These are phyloP conservation scores for Nepenthes mirabilis DNA, from an alignment of 148 eudicot species.

Conservation along the genomic window DNA sequence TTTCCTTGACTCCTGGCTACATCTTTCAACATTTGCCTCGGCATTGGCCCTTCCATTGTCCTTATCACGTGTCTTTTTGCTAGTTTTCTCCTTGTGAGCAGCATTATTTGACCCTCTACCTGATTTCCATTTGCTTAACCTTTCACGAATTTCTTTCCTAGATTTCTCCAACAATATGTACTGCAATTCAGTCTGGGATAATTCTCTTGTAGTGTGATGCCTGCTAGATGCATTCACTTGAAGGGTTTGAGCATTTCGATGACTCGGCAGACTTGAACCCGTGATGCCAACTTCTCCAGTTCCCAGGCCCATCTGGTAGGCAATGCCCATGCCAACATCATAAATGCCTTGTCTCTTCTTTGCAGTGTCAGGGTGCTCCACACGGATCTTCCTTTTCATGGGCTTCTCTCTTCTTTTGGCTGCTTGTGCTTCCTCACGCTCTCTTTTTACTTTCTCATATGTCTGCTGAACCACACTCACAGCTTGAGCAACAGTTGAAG, in stretches of 20 bases:
- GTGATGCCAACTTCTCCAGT: slow-evolving; percentile 11
- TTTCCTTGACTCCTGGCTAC: slow-evolving; percentile 5
- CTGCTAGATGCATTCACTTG: slow-evolving; percentile 15
- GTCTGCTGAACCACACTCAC: slow-evolving; percentile 74
- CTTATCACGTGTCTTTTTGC: slow-evolving; percentile 9
- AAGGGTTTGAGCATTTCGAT: slow-evolving; percentile 8
- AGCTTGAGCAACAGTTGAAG: slow-evolving; percentile 67
- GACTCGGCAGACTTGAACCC: slow-evolving; percentile 7
- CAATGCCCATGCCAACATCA: slow-evolving; percentile 14
- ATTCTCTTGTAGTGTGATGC: slow-evolving; percentile 14
- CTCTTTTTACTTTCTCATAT: slow-evolving; percentile 75
- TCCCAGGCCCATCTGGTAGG: slow-evolving; percentile 15
- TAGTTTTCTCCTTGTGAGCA: slow-evolving; percentile 12
- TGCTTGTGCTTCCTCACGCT: slow-evolving; percentile 73
- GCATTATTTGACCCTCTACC: slow-evolving; percentile 7
- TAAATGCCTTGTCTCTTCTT: slow-evolving; percentile 42
- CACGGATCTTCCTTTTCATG: slow-evolving; percentile 34
- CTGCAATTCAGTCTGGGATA: slow-evolving; percentile 22
- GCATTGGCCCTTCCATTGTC: slow-evolving; percentile 11
- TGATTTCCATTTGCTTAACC: slow-evolving; percentile 21
- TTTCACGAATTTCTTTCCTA: slow-evolving; percentile 27
- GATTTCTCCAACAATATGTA: slow-evolving; percentile 41
- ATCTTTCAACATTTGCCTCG: slow-evolving; percentile 11
- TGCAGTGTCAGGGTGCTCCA: slow-evolving; percentile 12
- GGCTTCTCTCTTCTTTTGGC: slow-evolving; percentile 58